These are phyloP conservation scores for Diatrype stigma DNA, from an alignment of 2,329 filamentous ascomycete genomes.

Conservation along the genomic window DNA sequence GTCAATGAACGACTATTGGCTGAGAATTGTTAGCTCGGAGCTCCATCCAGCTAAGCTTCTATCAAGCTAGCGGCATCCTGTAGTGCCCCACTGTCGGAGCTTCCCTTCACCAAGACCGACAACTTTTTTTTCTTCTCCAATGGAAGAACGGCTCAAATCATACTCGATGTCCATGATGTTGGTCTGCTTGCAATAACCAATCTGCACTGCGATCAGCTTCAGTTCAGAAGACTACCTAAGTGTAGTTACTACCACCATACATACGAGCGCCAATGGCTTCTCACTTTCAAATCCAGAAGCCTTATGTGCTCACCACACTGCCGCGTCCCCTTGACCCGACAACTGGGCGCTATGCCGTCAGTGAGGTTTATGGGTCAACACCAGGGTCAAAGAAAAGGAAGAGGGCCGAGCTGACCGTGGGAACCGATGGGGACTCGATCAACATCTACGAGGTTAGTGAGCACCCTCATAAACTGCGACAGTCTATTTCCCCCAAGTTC, in stretches of 20 bases:
- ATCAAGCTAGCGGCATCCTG: neutral
- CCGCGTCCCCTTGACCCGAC: slow-evolving; percentile 52
- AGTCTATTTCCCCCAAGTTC: slow-evolving; percentile 3
- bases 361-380: slow-evolving; percentile 58
- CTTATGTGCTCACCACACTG: slow-evolving; percentile 58
- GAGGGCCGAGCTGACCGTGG: slow-evolving; percentile 59
- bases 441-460: slow-evolving; percentile 56
- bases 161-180: neutral
- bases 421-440: slow-evolving; percentile 60
- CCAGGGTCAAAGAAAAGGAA: slow-evolving; percentile 57
- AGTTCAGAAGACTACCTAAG: no score
- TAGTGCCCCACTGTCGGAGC: neutral
- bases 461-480: neutral
- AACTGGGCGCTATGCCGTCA: slow-evolving; percentile 49
- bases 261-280: slow-evolving; percentile 43
- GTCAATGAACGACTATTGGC: no score
- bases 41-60: neutral
- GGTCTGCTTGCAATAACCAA: no score
- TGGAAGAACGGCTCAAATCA: neutral
- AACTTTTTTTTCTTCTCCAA: neutral
- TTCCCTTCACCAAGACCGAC: neutral
- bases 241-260: no score
- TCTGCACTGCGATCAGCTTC: no score
- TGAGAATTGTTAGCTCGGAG: no score
- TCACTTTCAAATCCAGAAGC: slow-evolving; percentile 59